Conservation (phyloP, 805 yeast genomes). For the Saccharomycopsis sp. region DNA sequence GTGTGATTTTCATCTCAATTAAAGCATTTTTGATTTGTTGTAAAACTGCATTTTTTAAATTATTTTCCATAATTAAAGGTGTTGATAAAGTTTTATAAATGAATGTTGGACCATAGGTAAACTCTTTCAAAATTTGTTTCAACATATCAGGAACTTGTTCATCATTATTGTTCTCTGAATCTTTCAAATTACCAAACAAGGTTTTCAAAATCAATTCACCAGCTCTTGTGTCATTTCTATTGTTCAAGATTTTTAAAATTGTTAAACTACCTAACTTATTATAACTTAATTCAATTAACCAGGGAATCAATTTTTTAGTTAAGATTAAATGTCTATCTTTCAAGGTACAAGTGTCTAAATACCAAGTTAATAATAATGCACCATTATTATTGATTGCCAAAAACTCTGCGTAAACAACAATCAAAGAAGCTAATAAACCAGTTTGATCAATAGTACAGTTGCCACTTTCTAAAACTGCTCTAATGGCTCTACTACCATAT, state of each 20-base stretch:
- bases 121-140: conserved; percentile 54
- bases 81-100: conserved; percentile 70
- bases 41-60: conserved; percentile 45
- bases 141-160: conserved; percentile 28
- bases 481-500: conserved; percentile 89
- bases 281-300: conserved; percentile 53
- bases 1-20: conserved; percentile 43
- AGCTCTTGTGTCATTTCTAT: conserved; percentile 53
- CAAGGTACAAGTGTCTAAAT: conserved; percentile 69
- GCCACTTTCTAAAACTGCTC: conserved; percentile 84
- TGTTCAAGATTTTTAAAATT: conserved; percentile 64
- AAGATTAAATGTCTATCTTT: conserved; percentile 58
- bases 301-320: conserved; percentile 50
- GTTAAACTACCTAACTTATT: conserved; percentile 83
- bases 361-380: conserved; percentile 85
- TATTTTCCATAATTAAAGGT: conserved; percentile 48
- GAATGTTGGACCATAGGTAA: conserved; percentile 62
- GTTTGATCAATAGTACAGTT: conserved; percentile 58
- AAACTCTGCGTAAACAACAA: conserved; percentile 67
- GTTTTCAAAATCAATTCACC: conserved; percentile 51
- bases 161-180: conserved; percentile 4
- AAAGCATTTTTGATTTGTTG: conserved; percentile 54
- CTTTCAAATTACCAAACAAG: conserved; percentile 45
- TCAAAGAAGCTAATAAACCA: conserved; percentile 62
- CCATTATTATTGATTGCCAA: conserved; percentile 82